Percentiles rank a stretch among this genome's conserved stretches.
These are phyloP conservation scores for Colletotrichum simmondsii DNA, from an alignment of 2,329 filamentous ascomycete species.

Conservation along the genomic window DNA sequence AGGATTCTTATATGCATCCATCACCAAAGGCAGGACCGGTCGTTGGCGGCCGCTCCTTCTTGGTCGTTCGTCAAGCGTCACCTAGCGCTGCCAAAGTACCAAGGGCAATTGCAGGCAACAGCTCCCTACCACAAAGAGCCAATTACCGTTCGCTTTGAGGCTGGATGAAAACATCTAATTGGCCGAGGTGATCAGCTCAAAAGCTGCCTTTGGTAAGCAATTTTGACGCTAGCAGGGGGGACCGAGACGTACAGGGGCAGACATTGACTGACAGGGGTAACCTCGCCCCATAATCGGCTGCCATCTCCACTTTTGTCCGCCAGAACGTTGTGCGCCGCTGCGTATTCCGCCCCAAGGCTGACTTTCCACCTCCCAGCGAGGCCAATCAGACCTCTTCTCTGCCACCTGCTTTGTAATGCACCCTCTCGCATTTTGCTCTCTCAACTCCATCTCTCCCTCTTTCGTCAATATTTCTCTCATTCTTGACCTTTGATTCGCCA, in stretches of 20 bases:
- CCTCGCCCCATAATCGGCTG: not conserved
- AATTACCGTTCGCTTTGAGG: not conserved
- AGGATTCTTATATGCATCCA: not conserved
- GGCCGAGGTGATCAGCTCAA: not conserved
- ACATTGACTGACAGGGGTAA: no score
- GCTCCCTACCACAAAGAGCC: not conserved
- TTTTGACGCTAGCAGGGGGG: not conserved
- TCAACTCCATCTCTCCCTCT: not conserved
- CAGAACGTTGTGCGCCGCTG: constrained; percentile 10
- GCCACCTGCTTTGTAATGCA: not conserved
- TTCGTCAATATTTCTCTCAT: not conserved
- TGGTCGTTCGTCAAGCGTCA: not conserved
- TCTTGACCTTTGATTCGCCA: not conserved
- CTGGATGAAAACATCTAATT: not conserved
- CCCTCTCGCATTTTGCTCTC: not conserved
- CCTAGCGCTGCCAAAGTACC: no score
- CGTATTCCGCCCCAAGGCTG: constrained; percentile 11
- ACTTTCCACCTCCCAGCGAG: not conserved
- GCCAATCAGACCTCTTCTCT: not conserved
- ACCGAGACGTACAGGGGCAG: no score
- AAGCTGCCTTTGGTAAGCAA: not conserved
- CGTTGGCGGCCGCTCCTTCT: not conserved
- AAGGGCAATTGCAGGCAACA: constrained; percentile 16
- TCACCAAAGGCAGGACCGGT: not conserved
- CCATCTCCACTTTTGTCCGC: not conserved